Evolutionary conservation across 225 moss, liverwort and hornwort species (phyloP).

Genomic region (Ulota crispa): DNA sequence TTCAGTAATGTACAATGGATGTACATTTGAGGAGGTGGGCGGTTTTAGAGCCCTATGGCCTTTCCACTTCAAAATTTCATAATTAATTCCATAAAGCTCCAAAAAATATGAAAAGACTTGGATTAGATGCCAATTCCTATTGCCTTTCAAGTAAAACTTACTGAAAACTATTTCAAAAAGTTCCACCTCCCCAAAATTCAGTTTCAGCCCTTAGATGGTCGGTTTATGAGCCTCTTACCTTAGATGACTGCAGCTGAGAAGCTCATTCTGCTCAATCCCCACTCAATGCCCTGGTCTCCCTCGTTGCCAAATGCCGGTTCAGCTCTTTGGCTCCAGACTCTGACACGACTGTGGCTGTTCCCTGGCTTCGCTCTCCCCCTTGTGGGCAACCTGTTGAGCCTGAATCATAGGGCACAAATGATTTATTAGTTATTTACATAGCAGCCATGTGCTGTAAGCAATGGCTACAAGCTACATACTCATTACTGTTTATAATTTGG

Average conservation of each 20-base stretch:
- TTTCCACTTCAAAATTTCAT: too few species aligned
- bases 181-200: too few species aligned
- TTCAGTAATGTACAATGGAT: too few species aligned
- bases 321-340: background rate
- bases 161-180: too few species aligned
- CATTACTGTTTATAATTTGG: background rate
- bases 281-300: conserved; percentile 3
- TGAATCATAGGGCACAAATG: background rate
- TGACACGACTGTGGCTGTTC: background rate
- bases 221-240: too few species aligned
- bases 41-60: too few species aligned
- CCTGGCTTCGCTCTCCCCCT: background rate
- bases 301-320: background rate
- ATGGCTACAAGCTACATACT: background rate
- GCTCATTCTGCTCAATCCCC: background rate
- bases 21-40: too few species aligned
- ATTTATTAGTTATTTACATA: background rate
- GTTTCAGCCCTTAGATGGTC: too few species aligned
- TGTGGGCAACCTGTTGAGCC: background rate
- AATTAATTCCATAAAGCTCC: too few species aligned
- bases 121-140: too few species aligned
- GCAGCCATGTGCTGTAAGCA: background rate
- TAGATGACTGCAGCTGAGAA: conserved; percentile 16
- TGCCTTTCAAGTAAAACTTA: too few species aligned
- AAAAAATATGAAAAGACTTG: too few species aligned